These are phyloP conservation scores for Polygonum maritimum DNA, from an alignment of 148 eudicot genomes.

Conservation along the genomic window DNA sequence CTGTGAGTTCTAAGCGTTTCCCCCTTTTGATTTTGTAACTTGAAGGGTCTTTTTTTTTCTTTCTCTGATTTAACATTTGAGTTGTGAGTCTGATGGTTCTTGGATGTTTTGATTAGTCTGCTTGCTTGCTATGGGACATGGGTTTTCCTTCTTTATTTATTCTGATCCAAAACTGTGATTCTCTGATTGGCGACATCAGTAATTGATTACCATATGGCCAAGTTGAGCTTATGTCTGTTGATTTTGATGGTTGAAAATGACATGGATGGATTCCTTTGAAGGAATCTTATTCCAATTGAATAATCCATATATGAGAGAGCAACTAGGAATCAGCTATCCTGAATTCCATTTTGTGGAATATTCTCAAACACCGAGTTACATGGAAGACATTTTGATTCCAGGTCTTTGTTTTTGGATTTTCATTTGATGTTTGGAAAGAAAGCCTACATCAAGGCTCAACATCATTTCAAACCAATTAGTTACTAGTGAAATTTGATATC, in stretches of 20 bases:
- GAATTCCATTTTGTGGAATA: background rate
- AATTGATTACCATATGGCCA: background rate
- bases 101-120: background rate
- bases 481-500: background rate
- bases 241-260: conserved; percentile 3
- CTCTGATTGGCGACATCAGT: background rate
- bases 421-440: background rate
- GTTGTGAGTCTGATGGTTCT: background rate
- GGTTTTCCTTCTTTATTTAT: too few relatives aligned
- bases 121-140: background rate
- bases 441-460: background rate
- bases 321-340: background rate
- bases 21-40: background rate
- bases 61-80: background rate
- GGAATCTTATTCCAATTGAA: background rate
- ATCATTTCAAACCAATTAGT: background rate
- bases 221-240: background rate
- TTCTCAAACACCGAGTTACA: background rate
- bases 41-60: background rate
- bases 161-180: background rate
- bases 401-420: background rate
- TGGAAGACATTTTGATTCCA: background rate
- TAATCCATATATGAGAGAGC: background rate
- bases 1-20: conserved; percentile 31
- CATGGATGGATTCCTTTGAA: background rate